Evolutionary conservation across 2,329 filamentous ascomycete genomes (phyloP).

Genomic region (Alternaria hordeiaustralica): DNA sequence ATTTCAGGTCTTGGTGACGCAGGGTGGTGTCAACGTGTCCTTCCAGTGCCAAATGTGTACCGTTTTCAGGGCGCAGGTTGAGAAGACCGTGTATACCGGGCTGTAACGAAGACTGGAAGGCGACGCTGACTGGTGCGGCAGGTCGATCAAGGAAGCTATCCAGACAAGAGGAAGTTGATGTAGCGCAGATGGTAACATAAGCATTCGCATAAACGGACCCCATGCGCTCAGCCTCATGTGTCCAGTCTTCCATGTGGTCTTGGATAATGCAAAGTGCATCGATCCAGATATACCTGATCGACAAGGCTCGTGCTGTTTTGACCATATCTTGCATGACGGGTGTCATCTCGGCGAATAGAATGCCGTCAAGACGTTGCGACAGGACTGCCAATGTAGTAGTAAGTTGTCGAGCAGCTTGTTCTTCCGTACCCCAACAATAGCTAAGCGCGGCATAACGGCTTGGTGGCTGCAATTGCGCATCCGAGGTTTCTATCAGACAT

Average conservation of each 20-base stretch:
- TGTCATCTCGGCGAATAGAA: neutral
- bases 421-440: neutral
- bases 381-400: neutral
- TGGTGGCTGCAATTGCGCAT: neutral
- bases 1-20: neutral
- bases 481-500: neutral
- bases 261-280: neutral
- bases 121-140: neutral
- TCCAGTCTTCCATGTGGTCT: neutral
- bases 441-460: neutral
- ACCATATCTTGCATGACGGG: neutral
- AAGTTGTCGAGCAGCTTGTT: neutral
- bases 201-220: neutral
- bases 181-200: neutral
- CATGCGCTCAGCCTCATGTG: neutral
- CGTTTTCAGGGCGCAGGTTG: neutral
- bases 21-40: too few species aligned
- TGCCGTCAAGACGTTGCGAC: neutral
- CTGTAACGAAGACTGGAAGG: neutral
- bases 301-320: neutral
- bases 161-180: neutral
- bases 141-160: neutral
- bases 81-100: neutral
- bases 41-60: fast-evolving
- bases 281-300: neutral